These are phyloP conservation scores for Hortaea sp. DNA, from an alignment of 2,329 filamentous ascomycete species.

Conservation along the genomic window DNA sequence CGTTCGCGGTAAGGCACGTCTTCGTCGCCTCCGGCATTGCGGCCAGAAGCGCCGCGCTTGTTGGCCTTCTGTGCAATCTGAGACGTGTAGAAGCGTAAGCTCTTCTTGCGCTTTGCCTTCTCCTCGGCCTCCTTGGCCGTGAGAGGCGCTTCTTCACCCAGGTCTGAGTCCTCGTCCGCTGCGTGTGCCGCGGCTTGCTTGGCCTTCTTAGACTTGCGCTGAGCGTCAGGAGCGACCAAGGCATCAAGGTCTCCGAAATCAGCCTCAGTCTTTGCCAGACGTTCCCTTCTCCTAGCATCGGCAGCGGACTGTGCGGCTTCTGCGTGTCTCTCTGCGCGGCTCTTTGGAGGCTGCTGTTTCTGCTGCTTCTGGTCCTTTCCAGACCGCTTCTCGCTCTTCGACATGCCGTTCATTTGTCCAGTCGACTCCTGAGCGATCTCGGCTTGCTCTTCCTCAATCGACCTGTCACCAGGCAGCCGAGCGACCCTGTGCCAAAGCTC, in stretches of 20 bases:
- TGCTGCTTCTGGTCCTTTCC: slow-evolving; percentile 8
- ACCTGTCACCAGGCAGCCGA: slow-evolving; percentile 35
- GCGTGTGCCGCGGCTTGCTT: slow-evolving; percentile 11
- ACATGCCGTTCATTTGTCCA: background rate
- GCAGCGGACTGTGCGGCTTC: slow-evolving; percentile 45
- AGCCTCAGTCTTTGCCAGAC: slow-evolving; percentile 51
- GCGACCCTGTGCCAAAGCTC: slow-evolving; percentile 70
- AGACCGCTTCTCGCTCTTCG: background rate
- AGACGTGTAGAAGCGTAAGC: slow-evolving; percentile 92
- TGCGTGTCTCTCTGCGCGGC: slow-evolving; percentile 40
- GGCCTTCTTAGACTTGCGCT: slow-evolving; percentile 8
- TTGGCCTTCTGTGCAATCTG: slow-evolving; percentile 93
- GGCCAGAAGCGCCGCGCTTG: slow-evolving; percentile 64
- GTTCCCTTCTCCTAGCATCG: slow-evolving; percentile 44
- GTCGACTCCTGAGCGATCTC: background rate
- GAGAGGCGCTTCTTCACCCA: slow-evolving; percentile 78
- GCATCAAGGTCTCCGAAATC: slow-evolving; percentile 63
- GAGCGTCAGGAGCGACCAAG: slow-evolving; percentile 39
- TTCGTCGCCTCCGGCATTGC: slow-evolving; percentile 66
- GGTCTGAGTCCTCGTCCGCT: slow-evolving; percentile 64
- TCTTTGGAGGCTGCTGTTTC: slow-evolving; percentile 28
- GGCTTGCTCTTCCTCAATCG: background rate
- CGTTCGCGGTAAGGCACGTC: slow-evolving; percentile 86
- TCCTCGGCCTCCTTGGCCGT: slow-evolving; percentile 71
- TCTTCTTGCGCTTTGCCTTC: slow-evolving; percentile 84